Evolutionary conservation across 2,329 filamentous ascomycete genomes (phyloP).

Genomic region (Davidsoniella eucalypti): DNA sequence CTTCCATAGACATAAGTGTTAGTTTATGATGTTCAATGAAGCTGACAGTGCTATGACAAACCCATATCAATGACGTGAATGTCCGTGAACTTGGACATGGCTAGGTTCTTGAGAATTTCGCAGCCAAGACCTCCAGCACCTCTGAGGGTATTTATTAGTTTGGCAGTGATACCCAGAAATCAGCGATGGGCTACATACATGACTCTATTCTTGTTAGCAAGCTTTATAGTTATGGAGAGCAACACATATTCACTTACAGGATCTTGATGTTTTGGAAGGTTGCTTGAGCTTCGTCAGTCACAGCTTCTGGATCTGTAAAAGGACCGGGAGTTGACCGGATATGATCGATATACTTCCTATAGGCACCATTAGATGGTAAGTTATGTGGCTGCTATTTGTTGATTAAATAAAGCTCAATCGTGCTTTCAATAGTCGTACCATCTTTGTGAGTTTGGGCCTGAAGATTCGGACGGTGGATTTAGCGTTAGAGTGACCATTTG

Average conservation of each 20-base stretch:
- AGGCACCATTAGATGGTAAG: conserved; percentile 1
- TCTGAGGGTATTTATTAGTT: conserved; percentile 28
- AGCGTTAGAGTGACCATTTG: conserved; percentile 9
- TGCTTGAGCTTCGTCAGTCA: conserved; percentile 34
- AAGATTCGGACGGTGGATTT: background rate
- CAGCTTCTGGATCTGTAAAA: conserved; percentile 52
- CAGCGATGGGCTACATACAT: conserved; percentile 25
- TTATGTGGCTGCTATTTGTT: background rate
- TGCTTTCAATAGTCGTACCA: background rate
- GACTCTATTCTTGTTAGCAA: conserved; percentile 24
- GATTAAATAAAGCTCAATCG: too few species aligned
- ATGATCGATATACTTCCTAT: conserved; percentile 68
- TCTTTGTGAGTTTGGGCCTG: background rate
- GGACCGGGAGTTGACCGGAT: conserved; percentile 64
- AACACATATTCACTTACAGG: conserved; percentile 34
- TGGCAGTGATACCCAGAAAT: too few species aligned
- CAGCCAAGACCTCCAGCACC: conserved; percentile 90
- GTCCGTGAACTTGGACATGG: conserved; percentile 85
- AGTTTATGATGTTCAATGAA: too few species aligned
- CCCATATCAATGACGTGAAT: conserved; percentile 99
- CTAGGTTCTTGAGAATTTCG: conserved; percentile 91
- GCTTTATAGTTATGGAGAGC: background rate
- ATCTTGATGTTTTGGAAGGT: conserved; percentile 57
- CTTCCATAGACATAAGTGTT: conserved; percentile 25
- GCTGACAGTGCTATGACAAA: conserved; percentile 22